Base-by-base conservation (phyloP, 768 basidiomycete genomes). In the Glaciozyma antarctica region DNA sequence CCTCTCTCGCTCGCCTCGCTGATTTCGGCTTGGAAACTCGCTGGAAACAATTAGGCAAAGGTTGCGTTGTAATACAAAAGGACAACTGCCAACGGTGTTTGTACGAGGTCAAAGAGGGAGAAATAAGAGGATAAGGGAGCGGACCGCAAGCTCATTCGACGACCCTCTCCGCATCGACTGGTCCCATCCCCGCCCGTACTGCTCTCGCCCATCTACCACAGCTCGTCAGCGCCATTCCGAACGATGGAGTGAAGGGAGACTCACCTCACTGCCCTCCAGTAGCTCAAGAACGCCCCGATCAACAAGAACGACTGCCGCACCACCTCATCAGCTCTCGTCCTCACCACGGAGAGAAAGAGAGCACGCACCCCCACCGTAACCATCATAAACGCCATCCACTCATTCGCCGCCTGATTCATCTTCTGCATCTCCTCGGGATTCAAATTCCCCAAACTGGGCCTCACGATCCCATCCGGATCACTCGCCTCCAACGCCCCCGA, bases 361-460 rank as follows among this genome's bases (percentile, higher is more conserved):
- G 22, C n/a, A 19, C 62, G 24, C 57, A 64, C 60, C 58, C 90
- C 93, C 53, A 92, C 72, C 1, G 87, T 88, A 88, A 98, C 94
- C 74, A 97, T 82, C 61, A 93, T 76, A 78, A 95, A 91, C 3
- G 90, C 86, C 52, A 97, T 77, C 90, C 90, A 95, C 67, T 94
- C 91, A 68, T 82, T 84, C 10, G 89, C 85, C 56, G 34, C 67
- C 62, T 41, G 69, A 66, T 62, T 57, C 69, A 63, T 71, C 59
- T n/a, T 8, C 51, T 75, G 67, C 49, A 69, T 66, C n/a, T 69
- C 71, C 26, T 75, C 63, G 4, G 30, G 49, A 4, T 21, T 22
- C 49, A 54, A 53, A 21, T 57, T 72, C 72, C 69, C 70, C 51
- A 70, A 28, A 9, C 76, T 77, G 53, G 78, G 76, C 26, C 60